Evolutionary conservation across 1,284 basidiomycete genomes (phyloP), one percentile per base, ranked within the genome.

Genomic region (Abortiporus biennis): DNA sequence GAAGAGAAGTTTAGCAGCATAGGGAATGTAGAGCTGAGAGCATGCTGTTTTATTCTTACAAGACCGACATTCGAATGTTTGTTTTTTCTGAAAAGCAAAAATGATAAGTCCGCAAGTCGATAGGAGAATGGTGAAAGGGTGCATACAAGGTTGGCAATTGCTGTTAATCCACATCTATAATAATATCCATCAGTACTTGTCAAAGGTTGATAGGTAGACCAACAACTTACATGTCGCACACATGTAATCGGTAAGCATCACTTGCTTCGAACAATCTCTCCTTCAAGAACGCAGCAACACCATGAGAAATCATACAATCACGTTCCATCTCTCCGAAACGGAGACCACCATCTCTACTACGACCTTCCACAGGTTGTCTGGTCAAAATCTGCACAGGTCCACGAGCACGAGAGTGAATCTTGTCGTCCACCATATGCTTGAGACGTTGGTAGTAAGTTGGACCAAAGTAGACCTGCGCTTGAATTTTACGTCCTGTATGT

Each of bases 281-380:
- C 65, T 95, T 95, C 64, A 99, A 66, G 82, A 99, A 99, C 2
- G 82, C 90, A 27, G 96, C 95, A 52, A 98, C 94, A 64, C 96
- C 96, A 70, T 99, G 96, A 29, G 95, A 96, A 51, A 99, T 97
- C 96, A 99, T 99, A 66, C 95, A 99, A 80, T 98, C 94, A 64
- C 92, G 89, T 64, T 99, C 95, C 96, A 99, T 99, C 76, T 99
- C 96, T 74, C 95, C 96, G 77, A 99, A 99, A 56, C 96, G 92
- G 53, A 99, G 69, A 64, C 96, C 96, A 75, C 96, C 96, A 59
- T 98, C 96, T 66, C 96, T 82, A 76, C 86, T 92, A 67, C 96
- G 81, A 80, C 96, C 96, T 63, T 99, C 96, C n/a, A 99, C 96
- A 4, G 95, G 96, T 63, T 99, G 96, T 38, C 96, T 75, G 16